A percentile compares a stretch with the other conserved stretches of the same genome.
phyloP scores from a whole-genome alignment of 768 basidiomycete genomes.

The Psilocybe cyanescens region DNA sequence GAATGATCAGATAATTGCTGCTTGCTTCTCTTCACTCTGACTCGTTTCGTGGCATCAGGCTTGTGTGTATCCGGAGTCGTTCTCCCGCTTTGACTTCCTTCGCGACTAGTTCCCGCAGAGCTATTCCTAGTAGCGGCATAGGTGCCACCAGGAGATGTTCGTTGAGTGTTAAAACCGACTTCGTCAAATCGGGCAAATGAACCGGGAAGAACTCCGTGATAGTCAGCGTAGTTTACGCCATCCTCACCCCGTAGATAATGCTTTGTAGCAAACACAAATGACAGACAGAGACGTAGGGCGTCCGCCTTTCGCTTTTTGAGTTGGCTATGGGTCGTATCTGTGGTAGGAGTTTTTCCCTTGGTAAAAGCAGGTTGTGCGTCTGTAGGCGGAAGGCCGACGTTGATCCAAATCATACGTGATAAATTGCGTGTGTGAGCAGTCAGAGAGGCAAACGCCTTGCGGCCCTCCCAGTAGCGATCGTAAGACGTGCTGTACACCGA shows the following conservation, averaged over 20 bases:
- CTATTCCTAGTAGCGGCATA: conserved; percentile 46
- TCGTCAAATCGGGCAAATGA: conserved; percentile 56
- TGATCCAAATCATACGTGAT: conserved; percentile 79
- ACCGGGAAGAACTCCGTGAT: conserved; percentile 65
- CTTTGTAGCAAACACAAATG: conserved; percentile 77
- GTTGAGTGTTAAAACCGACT: conserved; percentile 39
- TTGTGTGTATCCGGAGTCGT: conserved; percentile 36
- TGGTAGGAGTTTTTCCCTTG: conserved; percentile 56
- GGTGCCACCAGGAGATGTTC: conserved; percentile 31
- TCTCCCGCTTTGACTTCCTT: conserved; percentile 36
- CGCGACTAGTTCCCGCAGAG: conserved; percentile 28
- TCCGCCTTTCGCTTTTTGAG: conserved; percentile 72
- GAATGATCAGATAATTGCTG: conserved; percentile 46
- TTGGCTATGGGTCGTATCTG: conserved; percentile 50
- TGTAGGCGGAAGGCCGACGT: conserved; percentile 62
- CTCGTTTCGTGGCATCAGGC: conserved; percentile 65
- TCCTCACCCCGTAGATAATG: conserved; percentile 88
- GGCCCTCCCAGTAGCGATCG: conserved; percentile 87
- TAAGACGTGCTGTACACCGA: conserved; percentile 63
- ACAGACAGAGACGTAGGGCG: conserved; percentile 65
- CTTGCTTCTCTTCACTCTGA: conserved; percentile 75
- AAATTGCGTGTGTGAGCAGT: conserved; percentile 79
- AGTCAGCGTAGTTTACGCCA: conserved; percentile 72
- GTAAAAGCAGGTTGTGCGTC: conserved; percentile 44
- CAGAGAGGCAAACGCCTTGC: conserved; percentile 79